A percentile compares a stretch with the other conserved stretches of the same genome.
Evolutionary conservation across 441 rosid genomes (phyloP).

Genomic region (Erysimum cheiri): DNA sequence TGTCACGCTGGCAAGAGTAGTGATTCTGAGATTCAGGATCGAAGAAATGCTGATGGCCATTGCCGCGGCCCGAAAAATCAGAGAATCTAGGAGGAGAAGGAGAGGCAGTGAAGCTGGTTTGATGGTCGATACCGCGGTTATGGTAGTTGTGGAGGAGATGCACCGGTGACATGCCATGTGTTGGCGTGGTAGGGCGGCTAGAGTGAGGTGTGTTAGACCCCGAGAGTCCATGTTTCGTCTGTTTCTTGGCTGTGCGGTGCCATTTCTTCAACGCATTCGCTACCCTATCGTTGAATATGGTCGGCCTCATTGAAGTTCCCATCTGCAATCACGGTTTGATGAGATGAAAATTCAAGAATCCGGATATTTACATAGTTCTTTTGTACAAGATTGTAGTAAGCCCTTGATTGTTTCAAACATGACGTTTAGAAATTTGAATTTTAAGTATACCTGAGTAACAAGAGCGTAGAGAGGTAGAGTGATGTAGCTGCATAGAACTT

Average conservation of each 20-base stretch:
- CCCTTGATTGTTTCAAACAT: not conserved
- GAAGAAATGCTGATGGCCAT: slow-evolving; percentile 41
- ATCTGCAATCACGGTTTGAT: slow-evolving; percentile 51
- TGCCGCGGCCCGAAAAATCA: slow-evolving; percentile 36
- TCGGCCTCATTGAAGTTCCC: slow-evolving; percentile 95
- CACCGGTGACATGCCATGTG: slow-evolving; percentile 75
- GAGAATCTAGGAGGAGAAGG: slow-evolving; percentile 52
- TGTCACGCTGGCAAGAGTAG: slow-evolving; percentile 45
- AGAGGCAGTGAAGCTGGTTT: slow-evolving; percentile 56
- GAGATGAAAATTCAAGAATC: not conserved
- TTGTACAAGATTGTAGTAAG: not conserved
- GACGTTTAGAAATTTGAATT: not conserved
- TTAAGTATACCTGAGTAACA: slow-evolving; percentile 76
- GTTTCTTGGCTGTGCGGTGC: slow-evolving; percentile 83
- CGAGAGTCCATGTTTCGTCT: slow-evolving; percentile 68
- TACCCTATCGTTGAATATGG: slow-evolving; percentile 84
- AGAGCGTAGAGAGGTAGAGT: slow-evolving; percentile 93
- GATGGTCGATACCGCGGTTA: slow-evolving; percentile 46
- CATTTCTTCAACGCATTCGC: slow-evolving; percentile 82
- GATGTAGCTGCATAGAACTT: slow-evolving; percentile 89
- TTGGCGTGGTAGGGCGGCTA: slow-evolving; percentile 75
- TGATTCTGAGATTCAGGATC: slow-evolving; percentile 42
- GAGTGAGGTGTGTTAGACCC: slow-evolving; percentile 62
- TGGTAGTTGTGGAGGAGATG: slow-evolving; percentile 68
- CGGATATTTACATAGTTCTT: not conserved